Conservation (phyloP, 2,329 filamentous ascomycete species). For the Cytospora piceae region DNA sequence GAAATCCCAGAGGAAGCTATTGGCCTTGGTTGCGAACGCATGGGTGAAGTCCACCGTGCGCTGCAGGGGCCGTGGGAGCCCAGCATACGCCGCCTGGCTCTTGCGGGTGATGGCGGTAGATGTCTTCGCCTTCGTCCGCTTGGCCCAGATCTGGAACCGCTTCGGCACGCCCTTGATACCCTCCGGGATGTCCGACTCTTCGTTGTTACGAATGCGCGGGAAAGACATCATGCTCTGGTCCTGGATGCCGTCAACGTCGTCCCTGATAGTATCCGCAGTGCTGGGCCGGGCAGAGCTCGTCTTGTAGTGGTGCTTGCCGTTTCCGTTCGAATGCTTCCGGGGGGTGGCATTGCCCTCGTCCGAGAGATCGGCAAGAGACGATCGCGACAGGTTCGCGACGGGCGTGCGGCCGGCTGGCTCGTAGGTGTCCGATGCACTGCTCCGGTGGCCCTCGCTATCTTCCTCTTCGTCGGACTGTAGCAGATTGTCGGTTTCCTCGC, state of each 20-base stretch:
- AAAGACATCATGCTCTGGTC: constrained; percentile 64
- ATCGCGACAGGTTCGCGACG: constrained; percentile 52
- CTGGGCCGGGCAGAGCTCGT: constrained; percentile 26
- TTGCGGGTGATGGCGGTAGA: constrained; percentile 25
- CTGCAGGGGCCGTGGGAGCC: constrained; percentile 50
- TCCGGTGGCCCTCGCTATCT: constrained; percentile 41
- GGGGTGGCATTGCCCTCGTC: constrained; percentile 26
- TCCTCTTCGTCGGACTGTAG: constrained; percentile 51
- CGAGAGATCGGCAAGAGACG: constrained; percentile 44
- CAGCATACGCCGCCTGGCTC: constrained; percentile 38
- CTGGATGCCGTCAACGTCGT: constrained; percentile 35
- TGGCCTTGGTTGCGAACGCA: constrained; percentile 49
- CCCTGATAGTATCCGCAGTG: constrained; percentile 24
- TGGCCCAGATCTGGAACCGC: constrained; percentile 42
- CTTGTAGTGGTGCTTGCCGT: constrained; percentile 38
- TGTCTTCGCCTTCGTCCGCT: constrained; percentile 34
- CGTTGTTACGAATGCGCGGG: constrained; percentile 54
- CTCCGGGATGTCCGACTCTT: constrained; percentile 46
- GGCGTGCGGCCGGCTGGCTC: constrained; percentile 62
- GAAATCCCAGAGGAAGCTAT: constrained; percentile 79
- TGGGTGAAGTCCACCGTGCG: constrained; percentile 38
- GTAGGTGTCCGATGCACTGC: constrained; percentile 50
- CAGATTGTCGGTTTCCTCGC: constrained; percentile 50
- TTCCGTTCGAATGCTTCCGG: constrained; percentile 40
- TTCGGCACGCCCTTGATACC: constrained; percentile 48